Evolutionary conservation across 306 rosid genomes (phyloP).

Genomic region (Quercus berberidifolia): DNA sequence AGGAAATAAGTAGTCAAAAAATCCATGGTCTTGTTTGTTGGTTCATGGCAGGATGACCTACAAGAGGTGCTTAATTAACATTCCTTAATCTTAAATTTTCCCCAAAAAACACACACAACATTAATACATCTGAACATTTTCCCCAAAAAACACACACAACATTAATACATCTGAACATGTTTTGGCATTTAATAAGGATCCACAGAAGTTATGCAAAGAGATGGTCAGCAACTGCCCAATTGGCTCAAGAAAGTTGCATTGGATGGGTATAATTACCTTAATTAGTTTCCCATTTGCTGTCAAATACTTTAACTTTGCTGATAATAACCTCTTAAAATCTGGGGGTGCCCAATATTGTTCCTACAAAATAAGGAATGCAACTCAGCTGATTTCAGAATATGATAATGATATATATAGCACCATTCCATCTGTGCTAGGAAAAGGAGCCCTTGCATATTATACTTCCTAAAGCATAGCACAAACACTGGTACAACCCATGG

Average conservation of each 20-base stretch:
- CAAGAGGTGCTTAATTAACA: neutral
- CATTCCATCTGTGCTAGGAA: constrained; percentile 8
- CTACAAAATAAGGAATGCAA: constrained; percentile 37
- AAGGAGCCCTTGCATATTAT: neutral
- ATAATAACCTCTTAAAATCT: constrained; percentile 76
- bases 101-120: neutral
- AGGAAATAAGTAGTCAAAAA: too few species aligned
- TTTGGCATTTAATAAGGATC: neutral
- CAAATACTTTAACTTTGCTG: constrained; percentile 69
- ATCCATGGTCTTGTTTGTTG: neutral
- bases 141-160: neutral
- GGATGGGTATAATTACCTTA: constrained; percentile 52
- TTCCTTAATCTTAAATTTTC: neutral
- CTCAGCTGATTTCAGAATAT: constrained; percentile 18
- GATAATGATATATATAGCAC: neutral
- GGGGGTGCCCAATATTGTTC: constrained; percentile 88
- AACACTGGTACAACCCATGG: too few species aligned
- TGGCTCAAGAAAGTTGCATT: neutral
- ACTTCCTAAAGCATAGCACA: too few species aligned
- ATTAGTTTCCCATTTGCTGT: constrained; percentile 72
- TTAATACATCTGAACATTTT: neutral
- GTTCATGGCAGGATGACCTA: neutral
- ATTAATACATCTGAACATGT: neutral
- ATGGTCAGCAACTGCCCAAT: constrained; percentile 5
- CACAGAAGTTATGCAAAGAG: neutral